Base-by-base conservation (phyloP, 2,329 filamentous ascomycete species). In the Claviceps purpurea region DNA sequence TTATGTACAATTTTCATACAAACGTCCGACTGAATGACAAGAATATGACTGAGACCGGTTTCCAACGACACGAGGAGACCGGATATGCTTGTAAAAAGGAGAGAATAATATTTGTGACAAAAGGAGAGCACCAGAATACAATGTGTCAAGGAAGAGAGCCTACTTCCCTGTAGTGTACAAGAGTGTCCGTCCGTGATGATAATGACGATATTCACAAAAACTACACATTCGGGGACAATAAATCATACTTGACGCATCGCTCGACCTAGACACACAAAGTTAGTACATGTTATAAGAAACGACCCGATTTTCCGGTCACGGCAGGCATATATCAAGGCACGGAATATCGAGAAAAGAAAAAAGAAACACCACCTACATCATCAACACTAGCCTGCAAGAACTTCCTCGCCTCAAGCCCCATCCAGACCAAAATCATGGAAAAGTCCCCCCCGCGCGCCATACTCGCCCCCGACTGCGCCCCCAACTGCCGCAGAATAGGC, bases 361-460 rank as follows among this genome's bases (percentile, higher is more conserved):
- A 18, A n/a, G 45, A 22, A n/a, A 43, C 10, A 16, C 13, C 8
- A 30, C 82, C 75, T 66, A 89, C 87, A 67, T 89, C 89, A 64
- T 95, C 89, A 51, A 94, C 80, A 57, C 88, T 95, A 45, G 88
- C 88, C 69, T 95, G 88, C 69, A 96, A 77, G 68, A 95, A 93
- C 59, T 85, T 84, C 56, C 91, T 78, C 48, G 89, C 87, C 71
- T 97, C 91, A 11, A 97, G 73, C 1, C 91, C 90, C 54, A 87
- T 81, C 91, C 91, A 97, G 5, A 96, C 83, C 61, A 89, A 82
- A 59, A 96, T 72, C 85, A 97, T 93, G 44, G 82, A 85, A 56
- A 86, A 87, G 61, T 90, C 86, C 30, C 85, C 84, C 38, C 79
- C 75, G 62, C 81, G 83, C 52, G 86, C 73, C 71, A 86, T 84